Base-by-base conservation (phyloP, 1,284 basidiomycete genomes). In the Inonotus obliquus region DNA sequence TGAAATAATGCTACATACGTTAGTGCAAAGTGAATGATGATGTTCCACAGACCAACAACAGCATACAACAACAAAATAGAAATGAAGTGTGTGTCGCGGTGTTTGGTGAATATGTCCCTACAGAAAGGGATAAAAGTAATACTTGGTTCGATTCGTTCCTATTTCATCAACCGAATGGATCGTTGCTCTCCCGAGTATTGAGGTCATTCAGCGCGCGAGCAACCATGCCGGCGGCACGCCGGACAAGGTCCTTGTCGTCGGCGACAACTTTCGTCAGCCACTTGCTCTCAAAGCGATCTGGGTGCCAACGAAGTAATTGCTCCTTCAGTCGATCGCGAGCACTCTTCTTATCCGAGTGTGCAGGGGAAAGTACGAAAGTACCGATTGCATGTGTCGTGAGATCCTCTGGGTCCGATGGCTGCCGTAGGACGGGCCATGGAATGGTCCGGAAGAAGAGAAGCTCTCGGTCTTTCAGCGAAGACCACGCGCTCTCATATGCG, bases 391-490 rank as follows among this genome's bases (percentile, higher is more conserved):
- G 68, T 17, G 76, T 72, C 1, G 81, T 86, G 65, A 91, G 75
- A 4, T 87, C 85, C 44, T 87, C 85, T 9, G 83, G 79, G 29
- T 69, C 70, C 25, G 71, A 75, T 2, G 86, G 84, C 47, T 74
- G 74, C 69, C 76, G 81, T 68, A 88, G 75, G 73, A 82, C 76
- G 1, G 89, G 88, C 88, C 88, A 91, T 23, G 89, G 88, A 67
- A 91, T 65, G 27, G 67, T 55, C n/a, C 57, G 47, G 61, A 67
- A 68, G 38, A 55, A 60, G 19, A 68, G 58, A 48, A 48, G 53
- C 48, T 57, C 45, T 62, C 66, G 37, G 2, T 64, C 63, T 37
- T 66, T 76, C 52, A 86, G 72, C 63, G 75, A 75, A 39, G 73
- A 70, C 87, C 87, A 89, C 59, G 80, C 79, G 35, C 75, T 74